Evolutionary conservation across 192 early-diverging fungal genomes (phyloP), one percentile per base, ranked within the genome.

Genomic region (Coemansia sp.): DNA sequence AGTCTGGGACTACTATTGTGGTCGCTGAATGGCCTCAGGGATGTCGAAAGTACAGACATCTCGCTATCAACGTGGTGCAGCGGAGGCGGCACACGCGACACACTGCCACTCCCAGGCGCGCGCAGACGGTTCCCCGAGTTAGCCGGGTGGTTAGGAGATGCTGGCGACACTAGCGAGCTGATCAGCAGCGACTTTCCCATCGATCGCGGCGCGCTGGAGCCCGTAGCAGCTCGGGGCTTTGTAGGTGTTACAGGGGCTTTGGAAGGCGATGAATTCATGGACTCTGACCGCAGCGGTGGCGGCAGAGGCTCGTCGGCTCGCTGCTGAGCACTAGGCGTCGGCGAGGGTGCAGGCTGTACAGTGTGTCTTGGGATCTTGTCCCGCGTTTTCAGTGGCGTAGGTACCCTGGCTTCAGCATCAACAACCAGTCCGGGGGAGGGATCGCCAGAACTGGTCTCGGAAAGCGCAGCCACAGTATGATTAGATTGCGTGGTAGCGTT

Each of bases 1-100:
- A 83, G 61, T 8, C 80, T 73, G 16, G 80, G 73, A n/a, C 76
- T 78, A 40, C 52, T 71, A 38, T 68, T 66, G 57, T 70, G 80
- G 6, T 67, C 72, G 66, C 75, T 77, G 61, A 82, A 64, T 43
- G 80, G 60, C 33, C 80, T 63, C 8, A 63, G 49, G 2, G 75
- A 67, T 13, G 72, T 40, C 34, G 47, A 67, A 4, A 63, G 54
- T 11, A 65, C 29, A 9, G 46, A 29, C 62, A 55, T 38, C 24
- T 67, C 61, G 8, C 54, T 52, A 27, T 59, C 52, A 6, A 33
- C 67, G 4, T 57, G 27, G 8, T 47, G 33, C 9, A 42, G 63
- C 24, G 31, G 36, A 34, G 31, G 41, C 7, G 16, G 24, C 15
- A 33, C 47, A 6, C 38, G 62, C 24, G 5, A 15, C 22, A 57